Base-by-base conservation (phyloP, 2,329 filamentous ascomycete genomes). In the Cladobotryum mycophilum region DNA sequence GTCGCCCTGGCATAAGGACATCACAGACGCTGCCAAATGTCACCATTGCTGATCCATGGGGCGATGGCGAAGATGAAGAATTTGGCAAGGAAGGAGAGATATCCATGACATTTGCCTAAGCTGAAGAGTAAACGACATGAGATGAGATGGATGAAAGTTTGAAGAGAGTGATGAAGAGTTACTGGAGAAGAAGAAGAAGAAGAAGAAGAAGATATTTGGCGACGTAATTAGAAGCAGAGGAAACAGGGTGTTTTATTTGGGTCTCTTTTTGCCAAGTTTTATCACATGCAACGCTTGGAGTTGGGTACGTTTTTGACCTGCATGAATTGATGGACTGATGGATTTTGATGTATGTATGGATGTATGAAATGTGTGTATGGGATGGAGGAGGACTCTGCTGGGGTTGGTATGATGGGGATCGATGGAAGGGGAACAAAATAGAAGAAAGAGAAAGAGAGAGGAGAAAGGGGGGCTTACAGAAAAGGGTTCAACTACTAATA, bases 51-150 rank as follows among this genome's bases (percentile, higher is more conserved):
- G 71, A 92, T 76, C 79, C 86, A 1, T 92, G 88, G 88, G 83
- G 79, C 3, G 85, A 80, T 47, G 74, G 81, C 8, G 76, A 79
- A 42, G 84, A 88, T 41, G 80, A 85, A 30, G 79, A 86, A 47
- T 86, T 86, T 70, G 84, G 82, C 15, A 78, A 80, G 61, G 86
- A 89, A 66, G 81, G 82, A 64, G 86, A 89, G 67, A 87, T 92
- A 56, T 78, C 80, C 33, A 86, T 92, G 85, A 89, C 85, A 55
- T 92, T 92, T 80, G 88, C 85, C 67, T 88, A 72, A 57, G 34
- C 14, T 22, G 22, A 20, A 30, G 8, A 15, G 14, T 6, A 20
- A 14, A 33, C 14, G 35, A 2, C 14, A 17, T 5, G 36, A 17
- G 36, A 17, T 5, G 36, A 17, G 36, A 17, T 38, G 36, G 36